Conservation (phyloP, 2,329 filamentous ascomycete species). For the Truncatella angustata region DNA sequence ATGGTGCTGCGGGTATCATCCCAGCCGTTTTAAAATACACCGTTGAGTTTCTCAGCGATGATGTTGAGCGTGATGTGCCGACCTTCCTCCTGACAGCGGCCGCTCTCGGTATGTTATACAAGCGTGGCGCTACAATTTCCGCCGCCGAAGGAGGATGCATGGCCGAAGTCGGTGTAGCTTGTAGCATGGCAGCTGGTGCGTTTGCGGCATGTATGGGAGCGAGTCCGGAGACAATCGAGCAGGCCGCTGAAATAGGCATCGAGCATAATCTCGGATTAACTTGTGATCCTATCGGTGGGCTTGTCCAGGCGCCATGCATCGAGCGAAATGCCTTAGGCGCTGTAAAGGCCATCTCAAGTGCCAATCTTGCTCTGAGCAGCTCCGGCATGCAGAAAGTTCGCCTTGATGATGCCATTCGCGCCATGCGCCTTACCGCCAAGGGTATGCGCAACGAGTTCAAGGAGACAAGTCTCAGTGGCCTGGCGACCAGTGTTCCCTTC, state of each 20-base stretch:
- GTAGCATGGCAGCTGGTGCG: conserved; percentile 49
- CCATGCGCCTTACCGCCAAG: conserved; percentile 48
- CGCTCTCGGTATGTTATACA: conserved; percentile 52
- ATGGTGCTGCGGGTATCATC: conserved; percentile 50
- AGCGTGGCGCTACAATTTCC: conserved; percentile 50
- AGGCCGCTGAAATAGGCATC: conserved; percentile 51
- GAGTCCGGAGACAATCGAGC: conserved; percentile 47
- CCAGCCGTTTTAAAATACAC: conserved; percentile 50
- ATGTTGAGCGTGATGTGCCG: conserved; percentile 45
- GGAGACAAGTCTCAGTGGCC: conserved; percentile 48
- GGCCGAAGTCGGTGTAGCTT: conserved; percentile 52
- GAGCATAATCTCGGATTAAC: conserved; percentile 51
- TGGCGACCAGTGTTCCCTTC: conserved; percentile 49
- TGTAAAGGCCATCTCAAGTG: conserved; percentile 50
- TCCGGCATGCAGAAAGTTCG: conserved; percentile 45
- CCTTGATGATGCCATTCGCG: conserved; percentile 48
- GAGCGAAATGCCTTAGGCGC: conserved; percentile 50
- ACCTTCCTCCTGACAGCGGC: conserved; percentile 49
- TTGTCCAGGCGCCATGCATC: conserved; percentile 51
- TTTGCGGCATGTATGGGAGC: conserved; percentile 52
- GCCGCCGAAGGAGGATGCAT: conserved; percentile 52
- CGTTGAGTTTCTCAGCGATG: conserved; percentile 49
- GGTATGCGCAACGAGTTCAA: conserved; percentile 54
- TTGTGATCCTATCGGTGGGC: conserved; percentile 48
- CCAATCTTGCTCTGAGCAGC: conserved; percentile 47